Evolutionary conservation across 2,329 filamentous ascomycete genomes (phyloP).

Genomic region (Aspergillus pseudoglaucus): DNA sequence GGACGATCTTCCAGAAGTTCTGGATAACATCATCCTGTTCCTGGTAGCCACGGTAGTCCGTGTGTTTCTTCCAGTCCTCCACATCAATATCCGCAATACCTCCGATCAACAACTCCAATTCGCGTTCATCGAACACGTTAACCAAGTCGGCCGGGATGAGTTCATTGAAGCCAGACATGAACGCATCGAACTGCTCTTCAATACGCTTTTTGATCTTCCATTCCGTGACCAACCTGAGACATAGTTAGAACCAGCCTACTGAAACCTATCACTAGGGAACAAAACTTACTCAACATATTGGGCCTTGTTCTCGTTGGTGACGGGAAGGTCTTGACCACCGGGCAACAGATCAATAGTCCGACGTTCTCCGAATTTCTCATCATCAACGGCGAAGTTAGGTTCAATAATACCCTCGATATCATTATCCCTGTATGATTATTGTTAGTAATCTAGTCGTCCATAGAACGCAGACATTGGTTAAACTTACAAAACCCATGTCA

Average conservation of each 20-base stretch:
- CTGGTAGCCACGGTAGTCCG: conserved; percentile 96
- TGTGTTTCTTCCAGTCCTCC: conserved; percentile 99
- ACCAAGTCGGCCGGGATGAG: conserved; percentile 93
- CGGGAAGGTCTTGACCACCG: conserved; percentile 81
- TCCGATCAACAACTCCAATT: conserved; percentile 91
- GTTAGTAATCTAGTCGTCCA: conserved; percentile 8
- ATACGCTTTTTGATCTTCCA: conserved; percentile 99
- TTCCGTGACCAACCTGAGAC: conserved; percentile 75
- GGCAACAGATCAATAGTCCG: conserved; percentile 92
- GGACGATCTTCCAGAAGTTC: conserved; percentile 95
- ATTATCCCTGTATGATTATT: conserved; percentile 58
- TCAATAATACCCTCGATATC: conserved; percentile 94
- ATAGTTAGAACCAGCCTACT: conserved; percentile 2
- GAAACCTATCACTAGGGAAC: neutral
- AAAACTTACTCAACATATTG: conserved; percentile 82
- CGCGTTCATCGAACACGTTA: conserved; percentile 97
- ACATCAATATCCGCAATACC: conserved; percentile 99
- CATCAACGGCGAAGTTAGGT: conserved; percentile 92
- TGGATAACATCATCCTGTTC: conserved; percentile 96
- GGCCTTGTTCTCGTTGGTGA: conserved; percentile 98
- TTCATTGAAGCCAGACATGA: conserved; percentile 96
- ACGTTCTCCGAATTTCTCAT: conserved; percentile 92
- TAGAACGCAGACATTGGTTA: neutral
- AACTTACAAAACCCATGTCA: conserved; percentile 83
- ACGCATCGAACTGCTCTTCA: conserved; percentile 95